phyloP scores from a whole-genome alignment of 208 protist genomes.

The Leishmania amazonensis region DNA sequence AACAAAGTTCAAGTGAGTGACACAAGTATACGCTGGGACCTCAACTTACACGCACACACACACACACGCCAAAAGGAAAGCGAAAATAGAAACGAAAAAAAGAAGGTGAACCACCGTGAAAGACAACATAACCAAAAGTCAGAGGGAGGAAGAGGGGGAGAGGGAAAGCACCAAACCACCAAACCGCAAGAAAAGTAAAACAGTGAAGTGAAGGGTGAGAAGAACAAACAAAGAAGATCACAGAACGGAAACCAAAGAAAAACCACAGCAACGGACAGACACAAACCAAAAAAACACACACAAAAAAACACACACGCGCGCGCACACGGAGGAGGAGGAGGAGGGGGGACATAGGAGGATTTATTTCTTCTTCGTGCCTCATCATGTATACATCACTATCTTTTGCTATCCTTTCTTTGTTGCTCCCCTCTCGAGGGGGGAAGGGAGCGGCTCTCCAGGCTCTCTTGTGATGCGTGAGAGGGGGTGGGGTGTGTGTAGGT shows the following conservation, averaged over 20 bases:
- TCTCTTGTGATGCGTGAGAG: not conserved
- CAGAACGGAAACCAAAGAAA: not conserved
- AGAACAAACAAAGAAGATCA: not conserved
- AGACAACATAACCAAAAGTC: not conserved
- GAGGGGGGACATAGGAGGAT: not conserved
- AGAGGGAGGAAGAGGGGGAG: not conserved
- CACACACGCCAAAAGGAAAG: not conserved
- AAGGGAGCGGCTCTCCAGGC: not conserved
- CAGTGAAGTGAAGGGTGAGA: not conserved
- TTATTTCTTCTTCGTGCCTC: not conserved
- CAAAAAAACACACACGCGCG: not conserved
- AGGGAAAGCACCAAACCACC: not conserved
- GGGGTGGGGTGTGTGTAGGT: not conserved
- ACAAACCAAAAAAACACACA: no score
- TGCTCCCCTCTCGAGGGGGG: not conserved
- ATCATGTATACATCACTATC: slow-evolving; percentile 8
- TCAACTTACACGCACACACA: not conserved
- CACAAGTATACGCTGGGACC: slow-evolving; percentile 1
- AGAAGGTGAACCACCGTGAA: not conserved
- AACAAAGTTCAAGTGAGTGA: not conserved
- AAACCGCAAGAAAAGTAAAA: not conserved
- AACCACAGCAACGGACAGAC: no score
- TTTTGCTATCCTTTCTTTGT: not conserved
- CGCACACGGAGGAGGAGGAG: not conserved
- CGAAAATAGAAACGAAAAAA: not conserved